Conservation (phyloP, 768 basidiomycete genomes). For the Mycena floridula region DNA sequence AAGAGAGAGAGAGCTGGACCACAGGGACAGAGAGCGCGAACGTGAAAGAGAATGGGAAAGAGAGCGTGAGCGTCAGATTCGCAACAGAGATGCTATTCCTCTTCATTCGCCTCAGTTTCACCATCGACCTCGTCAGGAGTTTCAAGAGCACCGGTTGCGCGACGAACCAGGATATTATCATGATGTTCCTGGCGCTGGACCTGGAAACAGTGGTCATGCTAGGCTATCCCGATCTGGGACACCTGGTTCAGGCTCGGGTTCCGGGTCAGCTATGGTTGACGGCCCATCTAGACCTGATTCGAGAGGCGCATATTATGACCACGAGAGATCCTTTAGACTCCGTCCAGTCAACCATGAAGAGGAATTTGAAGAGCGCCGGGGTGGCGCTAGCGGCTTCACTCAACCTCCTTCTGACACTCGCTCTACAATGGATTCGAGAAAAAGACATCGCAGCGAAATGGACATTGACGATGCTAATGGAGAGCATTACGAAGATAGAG, state of each 20-base stretch:
- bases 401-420: constrained; percentile 27
- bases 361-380: constrained; percentile 35
- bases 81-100: constrained; percentile 26
- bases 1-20: constrained; percentile 40
- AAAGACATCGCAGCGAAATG: constrained; percentile 58
- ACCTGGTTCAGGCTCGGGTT: no score
- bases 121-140: constrained; percentile 5
- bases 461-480: constrained; percentile 47
- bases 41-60: constrained; percentile 30
- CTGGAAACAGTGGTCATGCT: constrained; percentile 18
- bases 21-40: constrained; percentile 28
- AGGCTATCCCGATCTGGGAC: constrained; percentile 48
- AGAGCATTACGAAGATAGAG: constrained; percentile 45
- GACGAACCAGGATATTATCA: constrained; percentile 4
- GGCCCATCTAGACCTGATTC: constrained; percentile 48
- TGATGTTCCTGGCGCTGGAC: no score
- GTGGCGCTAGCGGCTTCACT: constrained; percentile 25
- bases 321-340: constrained; percentile 48
- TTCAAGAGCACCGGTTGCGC: no score
- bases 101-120: constrained; percentile 12
- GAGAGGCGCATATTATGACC: constrained; percentile 43
- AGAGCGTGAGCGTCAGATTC: constrained; percentile 33
- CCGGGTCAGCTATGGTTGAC: no score
- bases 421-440: constrained; percentile 39
- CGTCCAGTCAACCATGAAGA: constrained; percentile 47